These are phyloP conservation scores for Ophiobolus disseminans DNA, from an alignment of 2,329 filamentous ascomycete genomes.

Conservation along the genomic window DNA sequence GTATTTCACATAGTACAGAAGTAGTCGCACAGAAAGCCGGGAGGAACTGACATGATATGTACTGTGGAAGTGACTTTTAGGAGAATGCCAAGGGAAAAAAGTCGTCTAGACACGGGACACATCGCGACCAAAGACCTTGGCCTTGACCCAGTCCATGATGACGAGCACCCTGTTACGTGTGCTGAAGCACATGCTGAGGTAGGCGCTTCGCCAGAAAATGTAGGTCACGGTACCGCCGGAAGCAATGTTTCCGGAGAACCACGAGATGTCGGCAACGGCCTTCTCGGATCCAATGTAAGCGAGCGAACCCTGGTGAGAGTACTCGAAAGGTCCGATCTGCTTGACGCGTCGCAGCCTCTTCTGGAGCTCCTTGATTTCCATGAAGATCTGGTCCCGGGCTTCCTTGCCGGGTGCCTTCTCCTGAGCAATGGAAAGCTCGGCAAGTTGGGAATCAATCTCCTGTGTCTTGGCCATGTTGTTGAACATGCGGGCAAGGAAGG, in stretches of 20 bases:
- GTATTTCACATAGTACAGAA: neutral
- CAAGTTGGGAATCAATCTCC: slow-evolving; percentile 76
- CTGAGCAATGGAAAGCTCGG: slow-evolving; percentile 67
- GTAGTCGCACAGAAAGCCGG: neutral
- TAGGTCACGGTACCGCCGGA: slow-evolving; percentile 93
- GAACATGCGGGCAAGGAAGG: slow-evolving; percentile 93
- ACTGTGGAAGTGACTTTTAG: slow-evolving; percentile 1
- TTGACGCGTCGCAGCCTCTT: slow-evolving; percentile 87
- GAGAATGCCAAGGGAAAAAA: neutral
- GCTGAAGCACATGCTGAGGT: slow-evolving; percentile 99
- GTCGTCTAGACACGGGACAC: slow-evolving; percentile 72
- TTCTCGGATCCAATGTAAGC: slow-evolving; percentile 98
- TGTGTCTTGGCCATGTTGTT: slow-evolving; percentile 99
- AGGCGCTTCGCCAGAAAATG: slow-evolving; percentile 97
- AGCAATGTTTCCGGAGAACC: slow-evolving; percentile 96
- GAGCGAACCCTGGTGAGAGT: slow-evolving; percentile 95
- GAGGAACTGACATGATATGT: slow-evolving; percentile 4
- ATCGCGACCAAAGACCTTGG: slow-evolving; percentile 94
- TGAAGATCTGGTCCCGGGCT: slow-evolving; percentile 64
- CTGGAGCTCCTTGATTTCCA: slow-evolving; percentile 85
- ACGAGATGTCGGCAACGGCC: slow-evolving; percentile 95
- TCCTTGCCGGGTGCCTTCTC: slow-evolving; percentile 72
- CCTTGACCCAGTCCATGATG: slow-evolving; percentile 94
- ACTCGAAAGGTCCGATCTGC: slow-evolving; percentile 96
- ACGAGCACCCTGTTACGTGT: slow-evolving; percentile 95